Base-by-base conservation (phyloP, 2,329 filamentous ascomycete species). In the Penicillium sp. region DNA sequence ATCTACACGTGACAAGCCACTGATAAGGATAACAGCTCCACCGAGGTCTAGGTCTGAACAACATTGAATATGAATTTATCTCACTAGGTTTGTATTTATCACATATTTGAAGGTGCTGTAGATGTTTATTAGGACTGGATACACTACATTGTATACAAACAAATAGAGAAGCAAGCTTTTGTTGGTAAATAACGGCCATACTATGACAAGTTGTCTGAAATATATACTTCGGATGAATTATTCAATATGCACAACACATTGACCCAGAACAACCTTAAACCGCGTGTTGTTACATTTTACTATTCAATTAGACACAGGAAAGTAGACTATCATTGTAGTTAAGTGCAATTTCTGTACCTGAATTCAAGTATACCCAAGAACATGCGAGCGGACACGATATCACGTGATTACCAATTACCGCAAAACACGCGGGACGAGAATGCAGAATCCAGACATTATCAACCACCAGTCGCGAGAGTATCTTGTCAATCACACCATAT, bases 361-460 rank as follows among this genome's bases (percentile, higher is more conserved):
- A 5, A n/a, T 40, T 31, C 17, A 33, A 48, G 23, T 19, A 17
- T 40, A 31, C 19, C 7, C 37, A 41, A 10, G 17, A 19, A 35
- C n/a, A 51, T 29, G 29, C 37, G 29, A 49, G 43, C 31, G 29
- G 17, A 50, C 4, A 17, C 12, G 1, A 6, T n/a, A 25, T 48
- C 64, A 66, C 64, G 62, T 66, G 64, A 65, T 31, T 35, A 2
- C 29, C 13, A 25, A 54, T 55, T 33, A 37, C 60, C 61, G 57
- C 54, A 51, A 56, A 62, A 65, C 59, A 58, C 60, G 63, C 56
- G 50, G 51, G 51, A 63, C 33, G 50, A 47, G 55, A 47, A 52
- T 47, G 25, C 48, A 40, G n/a, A 29, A 55, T 23, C 43, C 5
- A 45, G 53, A 48, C 25, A 25, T 25, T 48, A 27, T 15, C 51